Conservation (phyloP, 1,284 basidiomycete genomes). For the Apiotrichum mycotoxinovorans region DNA sequence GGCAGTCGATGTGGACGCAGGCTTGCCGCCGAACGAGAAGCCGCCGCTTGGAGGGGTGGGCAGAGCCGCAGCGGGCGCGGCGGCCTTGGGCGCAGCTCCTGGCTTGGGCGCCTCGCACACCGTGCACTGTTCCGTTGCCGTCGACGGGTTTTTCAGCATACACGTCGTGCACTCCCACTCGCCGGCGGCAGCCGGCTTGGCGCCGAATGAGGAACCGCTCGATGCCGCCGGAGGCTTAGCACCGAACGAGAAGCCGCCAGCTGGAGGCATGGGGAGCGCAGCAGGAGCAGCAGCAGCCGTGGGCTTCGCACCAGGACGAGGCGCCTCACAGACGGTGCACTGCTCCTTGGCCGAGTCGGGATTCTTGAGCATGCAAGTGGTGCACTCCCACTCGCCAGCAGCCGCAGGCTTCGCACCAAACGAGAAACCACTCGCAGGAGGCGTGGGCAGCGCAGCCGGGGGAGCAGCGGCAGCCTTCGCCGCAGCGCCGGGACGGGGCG, state of each 20-base stretch:
- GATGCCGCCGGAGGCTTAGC: not conserved
- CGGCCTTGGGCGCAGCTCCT: not conserved
- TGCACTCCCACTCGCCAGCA: slow-evolving; percentile 53
- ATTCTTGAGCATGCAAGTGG: slow-evolving; percentile 55
- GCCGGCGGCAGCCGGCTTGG: slow-evolving; percentile 11
- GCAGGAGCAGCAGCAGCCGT: slow-evolving; percentile 4
- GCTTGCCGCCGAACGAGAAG: slow-evolving; percentile 3
- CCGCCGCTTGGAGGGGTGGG: slow-evolving; percentile 7
- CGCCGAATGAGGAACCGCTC: not conserved
- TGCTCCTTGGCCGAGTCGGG: slow-evolving; percentile 52
- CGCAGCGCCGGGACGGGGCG: slow-evolving; percentile 37
- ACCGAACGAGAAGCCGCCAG: slow-evolving; percentile 15
- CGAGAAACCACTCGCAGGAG: slow-evolving; percentile 10
- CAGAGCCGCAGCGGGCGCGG: not conserved
- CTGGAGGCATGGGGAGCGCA: not conserved
- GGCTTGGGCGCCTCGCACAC: slow-evolving; percentile 55
- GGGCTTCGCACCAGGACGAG: slow-evolving; percentile 30
- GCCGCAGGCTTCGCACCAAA: slow-evolving; percentile 6
- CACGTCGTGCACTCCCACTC: slow-evolving; percentile 56
- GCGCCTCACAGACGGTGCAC: slow-evolving; percentile 57
- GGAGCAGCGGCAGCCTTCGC: slow-evolving; percentile 6
- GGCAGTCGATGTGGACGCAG: slow-evolving; percentile 4
- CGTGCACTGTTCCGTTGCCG: slow-evolving; percentile 54
- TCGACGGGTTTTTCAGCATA: slow-evolving; percentile 53
- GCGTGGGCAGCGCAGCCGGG: not conserved